Evolutionary conservation across 2,329 filamentous ascomycete species (phyloP), one percentile per base, ranked within the genome.

Genomic region (Fusarium compactum): DNA sequence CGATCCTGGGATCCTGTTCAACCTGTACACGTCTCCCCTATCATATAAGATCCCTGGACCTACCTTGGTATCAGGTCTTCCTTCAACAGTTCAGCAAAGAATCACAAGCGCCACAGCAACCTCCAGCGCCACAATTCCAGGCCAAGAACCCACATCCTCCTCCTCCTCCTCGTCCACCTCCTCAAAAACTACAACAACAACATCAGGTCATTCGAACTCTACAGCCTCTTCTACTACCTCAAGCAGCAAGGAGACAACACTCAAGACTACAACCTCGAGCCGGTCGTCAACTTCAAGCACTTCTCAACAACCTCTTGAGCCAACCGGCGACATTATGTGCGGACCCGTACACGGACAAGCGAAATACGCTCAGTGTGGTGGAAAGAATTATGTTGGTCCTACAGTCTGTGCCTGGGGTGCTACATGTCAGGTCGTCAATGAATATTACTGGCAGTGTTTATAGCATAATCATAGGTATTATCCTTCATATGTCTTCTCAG

Each of bases 1-100:
- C 38, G 76, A 80, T 29, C 70, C 78, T 2, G 78, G 78, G 14
- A 78, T 80, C 50, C 58, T 76, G 16, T 79, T 80, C 71, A 78
- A 79, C 65, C 74, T 77, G 7, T 78, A 79, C 52, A 77, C 72
- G 4, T 74, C 62, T 16, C 63, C 72, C 4, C 41, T 70, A 5
- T 73, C 69, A 1, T 78, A 78, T 38, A 63, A 61, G 11, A 76
- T 78, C 2, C 76, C 77, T 1, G 76, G 76, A 0, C 76, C 77
- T 47, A 72, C 73, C 18, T 43, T 78, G 4, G 68, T 70, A 20
- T 18, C 70, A 12, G 72, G 74, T 2, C 67, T 74, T 32, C 59
- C 69, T 3, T 70, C 74, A 10, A 57, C 67, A 24, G 63, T 71
- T 24, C 50, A 60, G 5, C 71, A 75, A 9, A 30, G 27, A 2